A percentile compares a stretch with the other conserved stretches of the same genome.
Conservation (phyloP, 1,139 yeast species). For the Meyerozyma carpophila region DNA sequence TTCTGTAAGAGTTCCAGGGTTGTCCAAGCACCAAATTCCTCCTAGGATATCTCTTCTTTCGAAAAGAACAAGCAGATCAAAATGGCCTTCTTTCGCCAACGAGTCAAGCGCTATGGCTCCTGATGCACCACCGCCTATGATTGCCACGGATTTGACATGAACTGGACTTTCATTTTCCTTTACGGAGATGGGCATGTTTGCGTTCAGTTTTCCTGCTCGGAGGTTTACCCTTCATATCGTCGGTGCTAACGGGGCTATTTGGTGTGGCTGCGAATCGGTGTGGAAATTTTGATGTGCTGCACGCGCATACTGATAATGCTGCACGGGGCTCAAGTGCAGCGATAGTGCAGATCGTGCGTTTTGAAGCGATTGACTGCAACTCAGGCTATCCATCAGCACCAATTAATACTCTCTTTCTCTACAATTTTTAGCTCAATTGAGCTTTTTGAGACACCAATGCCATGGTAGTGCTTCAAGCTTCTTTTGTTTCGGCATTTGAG, state of each 20-base stretch:
- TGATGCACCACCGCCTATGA: slow-evolving; percentile 50
- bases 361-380: too few species aligned
- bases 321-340: too few species aligned
- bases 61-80: slow-evolving; percentile 32
- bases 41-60: slow-evolving; percentile 40
- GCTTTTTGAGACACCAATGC: too few species aligned
- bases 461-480: too few species aligned
- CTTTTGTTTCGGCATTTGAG: too few species aligned
- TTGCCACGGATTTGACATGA: slow-evolving; percentile 18
- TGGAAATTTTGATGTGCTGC: too few species aligned
- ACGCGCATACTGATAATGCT: too few species aligned
- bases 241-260: neutral
- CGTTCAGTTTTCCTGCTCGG: neutral
- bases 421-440: too few species aligned
- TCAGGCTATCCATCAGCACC: too few species aligned
- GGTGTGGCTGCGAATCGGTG: too few species aligned
- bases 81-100: slow-evolving; percentile 33
- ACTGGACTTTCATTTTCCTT: neutral
- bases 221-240: neutral
- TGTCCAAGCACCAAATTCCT: slow-evolving; percentile 37
- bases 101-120: slow-evolving; percentile 49
- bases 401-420: too few species aligned
- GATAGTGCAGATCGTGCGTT: too few species aligned
- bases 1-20: slow-evolving; percentile 2
- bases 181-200: neutral